A percentile compares a stretch with the other conserved stretches of the same genome.
Conservation (phyloP, 2,329 filamentous ascomycete species). For the Hypoxylon sp. region DNA sequence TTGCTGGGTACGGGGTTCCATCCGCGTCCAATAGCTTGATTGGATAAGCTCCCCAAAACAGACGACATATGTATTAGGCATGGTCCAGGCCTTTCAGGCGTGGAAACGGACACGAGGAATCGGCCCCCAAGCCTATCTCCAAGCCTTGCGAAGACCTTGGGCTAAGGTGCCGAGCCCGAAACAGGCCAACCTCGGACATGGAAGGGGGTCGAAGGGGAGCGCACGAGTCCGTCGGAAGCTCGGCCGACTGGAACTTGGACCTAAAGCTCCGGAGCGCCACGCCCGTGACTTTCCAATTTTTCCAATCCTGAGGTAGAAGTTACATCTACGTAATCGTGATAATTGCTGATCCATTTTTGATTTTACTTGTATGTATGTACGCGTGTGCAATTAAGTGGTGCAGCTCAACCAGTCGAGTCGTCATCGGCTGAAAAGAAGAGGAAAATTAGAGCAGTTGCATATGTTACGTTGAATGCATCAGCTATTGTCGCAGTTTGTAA, state of each 20-base stretch:
- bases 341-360: constrained; percentile 15
- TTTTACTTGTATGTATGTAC: constrained; percentile 9
- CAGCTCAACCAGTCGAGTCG: background rate
- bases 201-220: constrained; percentile 21
- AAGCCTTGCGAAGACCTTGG: constrained; percentile 21
- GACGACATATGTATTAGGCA: constrained; percentile 25
- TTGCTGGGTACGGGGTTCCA: constrained; percentile 37
- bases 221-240: constrained; percentile 22
- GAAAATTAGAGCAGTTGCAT: background rate
- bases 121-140: constrained; percentile 13
- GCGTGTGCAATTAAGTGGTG: constrained; percentile 7
- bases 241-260: constrained; percentile 36
- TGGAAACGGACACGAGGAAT: constrained; percentile 11
- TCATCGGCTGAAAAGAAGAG: constrained; percentile 2
- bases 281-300: constrained; percentile 22
- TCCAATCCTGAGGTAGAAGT: constrained; percentile 18
- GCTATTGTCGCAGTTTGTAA: constrained; percentile 6
- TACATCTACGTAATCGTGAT: constrained; percentile 39
- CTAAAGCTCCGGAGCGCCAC: constrained; percentile 33
- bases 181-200: constrained; percentile 35
- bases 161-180: constrained; percentile 39
- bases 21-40: constrained; percentile 33
- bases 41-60: constrained; percentile 20
- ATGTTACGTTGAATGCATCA: constrained; percentile 19
- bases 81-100: constrained; percentile 29